Evolutionary conservation across 2,329 filamentous ascomycete genomes (phyloP), one percentile per base, ranked within the genome.

Genomic region (Teratosphaeria pseudoeucalypti): DNA sequence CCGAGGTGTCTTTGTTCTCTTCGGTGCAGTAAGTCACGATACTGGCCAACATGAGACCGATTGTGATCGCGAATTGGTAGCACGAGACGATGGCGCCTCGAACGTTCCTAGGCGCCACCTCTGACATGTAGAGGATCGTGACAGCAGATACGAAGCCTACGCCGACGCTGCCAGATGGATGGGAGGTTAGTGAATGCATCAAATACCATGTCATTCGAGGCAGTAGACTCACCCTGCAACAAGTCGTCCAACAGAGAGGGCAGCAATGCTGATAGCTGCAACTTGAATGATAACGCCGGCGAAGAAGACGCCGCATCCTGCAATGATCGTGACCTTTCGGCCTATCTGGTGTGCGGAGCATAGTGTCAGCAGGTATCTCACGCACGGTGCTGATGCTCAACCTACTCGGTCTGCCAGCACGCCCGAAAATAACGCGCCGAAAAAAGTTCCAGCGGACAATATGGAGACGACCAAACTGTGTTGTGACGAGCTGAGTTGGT

Each of bases 51-150:
- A 94, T 80, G 64, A 94, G 77, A 73, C 89, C 89, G 64, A 92
- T 82, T 59, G 88, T 92, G 72, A 92, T 86, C 71, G 86, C 89
- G 79, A 91, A 92, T 69, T 92, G 88, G 77, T 92, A 92, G 14
- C 86, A 86, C 0, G 87, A 85, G 16, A 92, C 89, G 55, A 92
- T 83, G 57, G 88, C 86, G 68, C 89, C 88, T 68, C 89, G 84
- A 62, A 94, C 85, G 74, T 88, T 89, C 73, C 81, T 82, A 60
- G 87, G 72, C 16, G 71, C 70, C 7, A 74, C 66, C 58, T 73
- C 72, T 2, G 70, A 69, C 67, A 77, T 75, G 69, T 76, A 79
- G 58, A 80, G 67, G 61, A 80, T 79, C 67, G 79, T 77, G 67
- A 78, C 75, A 60, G 87, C 86, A 26, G 86, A 89, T 58, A 90